Evolutionary conservation across 1,139 yeast species (phyloP).

Genomic region (Saccharomyces pastorianus): DNA sequence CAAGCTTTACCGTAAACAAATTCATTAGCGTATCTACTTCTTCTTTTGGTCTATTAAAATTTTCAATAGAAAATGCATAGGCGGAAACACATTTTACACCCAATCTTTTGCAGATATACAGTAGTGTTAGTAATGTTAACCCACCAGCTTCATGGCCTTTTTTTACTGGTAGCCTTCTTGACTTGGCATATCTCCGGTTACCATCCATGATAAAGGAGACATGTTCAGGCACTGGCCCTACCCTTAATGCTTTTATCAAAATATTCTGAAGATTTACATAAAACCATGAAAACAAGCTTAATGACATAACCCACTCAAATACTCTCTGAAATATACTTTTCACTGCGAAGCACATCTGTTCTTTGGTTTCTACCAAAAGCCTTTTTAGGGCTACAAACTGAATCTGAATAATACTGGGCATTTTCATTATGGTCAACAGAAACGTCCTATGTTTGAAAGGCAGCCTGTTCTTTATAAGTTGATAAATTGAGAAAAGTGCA

Average conservation of each 20-base stretch:
- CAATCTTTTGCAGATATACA: constrained; percentile 37
- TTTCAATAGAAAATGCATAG: constrained; percentile 91
- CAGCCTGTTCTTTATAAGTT: neutral
- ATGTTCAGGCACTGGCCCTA: constrained; percentile 81
- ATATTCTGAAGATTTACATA: constrained; percentile 33
- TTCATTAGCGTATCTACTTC: constrained; percentile 82
- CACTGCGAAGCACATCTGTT: neutral
- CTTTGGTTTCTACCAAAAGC: neutral
- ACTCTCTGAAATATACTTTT: neutral
- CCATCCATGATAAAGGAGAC: constrained; percentile 97
- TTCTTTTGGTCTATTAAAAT: constrained; percentile 70
- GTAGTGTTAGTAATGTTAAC: constrained; percentile 51
- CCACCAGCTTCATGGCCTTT: constrained; percentile 92
- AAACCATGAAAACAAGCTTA: constrained; percentile 2
- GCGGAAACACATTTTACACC: constrained; percentile 80
- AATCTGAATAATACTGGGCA: neutral
- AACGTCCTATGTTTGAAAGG: neutral
- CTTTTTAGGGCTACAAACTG: neutral
- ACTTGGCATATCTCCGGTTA: constrained; percentile 76
- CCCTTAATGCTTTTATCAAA: constrained; percentile 46
- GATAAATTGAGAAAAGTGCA: neutral
- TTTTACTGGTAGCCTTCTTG: constrained; percentile 55
- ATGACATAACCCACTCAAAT: neutral
- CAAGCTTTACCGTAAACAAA: constrained; percentile 60
- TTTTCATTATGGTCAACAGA: neutral